phyloP scores from a whole-genome alignment of 345 rosid species.

The Durio zibethinus region DNA sequence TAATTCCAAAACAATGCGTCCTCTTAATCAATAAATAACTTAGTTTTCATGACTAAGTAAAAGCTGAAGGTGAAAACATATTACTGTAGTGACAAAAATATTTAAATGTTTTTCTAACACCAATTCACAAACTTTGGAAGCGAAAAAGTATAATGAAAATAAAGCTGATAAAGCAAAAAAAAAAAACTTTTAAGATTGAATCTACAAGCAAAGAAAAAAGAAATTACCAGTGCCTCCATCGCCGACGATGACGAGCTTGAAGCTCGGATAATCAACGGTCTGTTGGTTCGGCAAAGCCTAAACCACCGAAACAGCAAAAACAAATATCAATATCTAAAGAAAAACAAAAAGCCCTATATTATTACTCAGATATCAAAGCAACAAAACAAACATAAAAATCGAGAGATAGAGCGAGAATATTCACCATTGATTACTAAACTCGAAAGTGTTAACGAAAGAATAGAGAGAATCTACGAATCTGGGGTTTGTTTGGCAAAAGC shows the following conservation, averaged over 20 bases:
- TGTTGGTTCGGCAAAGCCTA: constrained; percentile 75
- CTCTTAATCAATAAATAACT: too few relatives aligned
- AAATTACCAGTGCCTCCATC: constrained; percentile 82
- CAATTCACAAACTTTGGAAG: too few relatives aligned
- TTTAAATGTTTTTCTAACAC: too few relatives aligned
- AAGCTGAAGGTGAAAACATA: too few relatives aligned
- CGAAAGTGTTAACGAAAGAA: not conserved
- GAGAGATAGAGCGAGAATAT: not conserved
- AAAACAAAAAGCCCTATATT: not conserved
- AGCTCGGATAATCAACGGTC: constrained; percentile 63
- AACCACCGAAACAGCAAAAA: not conserved
- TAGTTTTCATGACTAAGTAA: too few relatives aligned
- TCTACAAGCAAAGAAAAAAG: not conserved
- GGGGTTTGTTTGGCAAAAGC: not conserved
- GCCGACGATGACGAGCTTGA: constrained; percentile 91
- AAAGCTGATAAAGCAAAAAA: not conserved
- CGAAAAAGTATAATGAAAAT: too few relatives aligned
- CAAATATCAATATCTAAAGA: not conserved
- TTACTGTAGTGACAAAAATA: too few relatives aligned
- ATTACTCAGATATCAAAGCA: not conserved
- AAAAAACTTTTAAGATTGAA: not conserved
- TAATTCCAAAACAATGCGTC: too few relatives aligned
- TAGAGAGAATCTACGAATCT: not conserved
- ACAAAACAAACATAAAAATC: not conserved
- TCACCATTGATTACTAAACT: constrained; percentile 17